phyloP scores from a whole-genome alignment of 306 rosid species.

The Hippophae tibetana region DNA sequence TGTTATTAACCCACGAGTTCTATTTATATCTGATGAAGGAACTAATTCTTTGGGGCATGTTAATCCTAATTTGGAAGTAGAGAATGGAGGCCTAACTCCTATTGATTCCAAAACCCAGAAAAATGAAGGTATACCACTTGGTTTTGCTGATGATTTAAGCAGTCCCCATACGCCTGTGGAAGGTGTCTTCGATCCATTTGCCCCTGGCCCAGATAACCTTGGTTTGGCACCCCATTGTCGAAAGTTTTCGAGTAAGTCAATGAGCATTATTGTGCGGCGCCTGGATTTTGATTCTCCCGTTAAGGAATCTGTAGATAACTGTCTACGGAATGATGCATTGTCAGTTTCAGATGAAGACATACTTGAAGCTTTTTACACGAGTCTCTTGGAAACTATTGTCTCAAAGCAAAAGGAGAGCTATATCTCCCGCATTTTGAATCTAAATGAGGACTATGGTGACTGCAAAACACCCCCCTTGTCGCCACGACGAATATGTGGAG shows the following conservation, averaged over 20 bases:
- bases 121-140: conserved; percentile 7
- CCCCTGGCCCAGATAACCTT: conserved; percentile 46
- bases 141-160: conserved; percentile 5
- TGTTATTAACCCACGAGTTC: conserved; percentile 4
- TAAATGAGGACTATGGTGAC: conserved; percentile 19
- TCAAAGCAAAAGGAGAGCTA: conserved; percentile 34
- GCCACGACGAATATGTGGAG: conserved; percentile 17
- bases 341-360: conserved; percentile 53
- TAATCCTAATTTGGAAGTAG: conserved; percentile 51
- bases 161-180: conserved; percentile 63
- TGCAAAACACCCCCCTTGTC: conserved; percentile 42
- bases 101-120: conserved; percentile 15
- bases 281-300: conserved; percentile 39
- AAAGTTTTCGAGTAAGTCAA: conserved; percentile 27
- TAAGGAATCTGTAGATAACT: conserved; percentile 9
- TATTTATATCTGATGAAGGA: conserved; percentile 6
- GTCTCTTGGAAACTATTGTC: conserved; percentile 52
- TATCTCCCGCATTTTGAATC: conserved; percentile 22
- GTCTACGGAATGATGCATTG: conserved; percentile 7
- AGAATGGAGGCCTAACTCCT: conserved; percentile 32
- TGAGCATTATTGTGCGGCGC: conserved; percentile 35
- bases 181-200: conserved; percentile 67
- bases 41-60: conserved; percentile 36
- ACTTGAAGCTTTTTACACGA: conserved; percentile 41
- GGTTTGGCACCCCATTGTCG: conserved; percentile 38